Conservation (phyloP, 108 stramenopile species). For the Mediolabrus comicus region DNA sequence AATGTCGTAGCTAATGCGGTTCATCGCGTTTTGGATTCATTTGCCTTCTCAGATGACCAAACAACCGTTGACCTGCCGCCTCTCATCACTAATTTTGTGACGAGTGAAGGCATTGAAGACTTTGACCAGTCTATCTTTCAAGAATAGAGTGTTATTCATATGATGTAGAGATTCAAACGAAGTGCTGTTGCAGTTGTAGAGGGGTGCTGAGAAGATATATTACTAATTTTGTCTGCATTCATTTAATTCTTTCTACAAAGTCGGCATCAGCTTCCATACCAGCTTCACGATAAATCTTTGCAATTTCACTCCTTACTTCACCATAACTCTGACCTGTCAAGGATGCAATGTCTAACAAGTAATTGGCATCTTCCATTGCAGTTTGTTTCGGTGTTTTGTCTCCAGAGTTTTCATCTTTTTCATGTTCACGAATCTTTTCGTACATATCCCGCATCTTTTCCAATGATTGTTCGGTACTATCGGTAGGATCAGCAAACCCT, state of each 20-base stretch:
- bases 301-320: slow-evolving; percentile 56
- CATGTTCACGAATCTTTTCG: slow-evolving; percentile 69
- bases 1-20: slow-evolving; percentile 14
- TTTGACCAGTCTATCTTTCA: slow-evolving; percentile 22
- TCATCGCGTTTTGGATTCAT: slow-evolving; percentile 1
- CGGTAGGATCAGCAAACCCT: slow-evolving; percentile 47
- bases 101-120: slow-evolving; percentile 24
- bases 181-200: too few species aligned
- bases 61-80: not conserved
- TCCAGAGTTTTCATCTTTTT: slow-evolving; percentile 53
- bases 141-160: not conserved
- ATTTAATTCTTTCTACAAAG: slow-evolving; percentile 50
- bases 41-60: slow-evolving; percentile 20
- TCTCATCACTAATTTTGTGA: slow-evolving; percentile 39
- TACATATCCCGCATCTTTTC: slow-evolving; percentile 68
- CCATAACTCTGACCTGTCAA: slow-evolving; percentile 61
- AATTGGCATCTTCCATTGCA: slow-evolving; percentile 74
- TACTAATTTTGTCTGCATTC: too few species aligned
- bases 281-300: slow-evolving; percentile 57
- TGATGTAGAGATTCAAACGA: not conserved
- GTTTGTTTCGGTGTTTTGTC: slow-evolving; percentile 65
- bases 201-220: too few species aligned
- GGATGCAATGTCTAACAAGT: slow-evolving; percentile 64
- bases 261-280: slow-evolving; percentile 67
- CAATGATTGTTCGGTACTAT: slow-evolving; percentile 39